Conservation (phyloP, 2,329 filamentous ascomycete genomes). For the Zopfia rhizophila region DNA sequence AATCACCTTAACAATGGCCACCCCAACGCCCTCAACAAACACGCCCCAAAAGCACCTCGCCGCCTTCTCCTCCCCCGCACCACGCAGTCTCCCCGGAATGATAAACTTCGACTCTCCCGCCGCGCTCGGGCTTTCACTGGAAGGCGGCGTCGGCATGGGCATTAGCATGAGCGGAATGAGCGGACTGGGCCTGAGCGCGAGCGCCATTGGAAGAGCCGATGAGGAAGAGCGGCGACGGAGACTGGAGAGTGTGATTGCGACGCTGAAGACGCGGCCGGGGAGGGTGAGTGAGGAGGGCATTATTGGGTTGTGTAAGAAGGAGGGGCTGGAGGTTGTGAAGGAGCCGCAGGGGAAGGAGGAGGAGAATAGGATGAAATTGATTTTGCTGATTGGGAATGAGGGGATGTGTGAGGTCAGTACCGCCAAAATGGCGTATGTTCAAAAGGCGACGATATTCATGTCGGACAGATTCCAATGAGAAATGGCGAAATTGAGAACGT, state of each 20-base stretch:
- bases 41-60: constrained; percentile 50
- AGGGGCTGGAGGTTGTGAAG: constrained; percentile 66
- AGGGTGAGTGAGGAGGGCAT: constrained; percentile 79
- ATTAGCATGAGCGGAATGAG: constrained; percentile 56
- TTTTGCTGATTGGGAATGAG: constrained; percentile 48
- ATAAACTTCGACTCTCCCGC: constrained; percentile 55
- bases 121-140: constrained; percentile 55
- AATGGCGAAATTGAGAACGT: constrained; percentile 64
- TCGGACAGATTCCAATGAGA: constrained; percentile 30
- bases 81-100: constrained; percentile 54
- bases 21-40: constrained; percentile 49
- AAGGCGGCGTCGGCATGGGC: constrained; percentile 55
- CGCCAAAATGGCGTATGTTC: constrained; percentile 33
- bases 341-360: constrained; percentile 29
- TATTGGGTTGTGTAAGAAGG: constrained; percentile 73
- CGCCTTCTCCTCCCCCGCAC: constrained; percentile 53
- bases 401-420: constrained; percentile 34
- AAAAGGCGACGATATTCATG: constrained; percentile 57
- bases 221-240: constrained; percentile 64
- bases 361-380: constrained; percentile 45
- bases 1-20: constrained; percentile 52
- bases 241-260: constrained; percentile 71
- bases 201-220: constrained; percentile 56
- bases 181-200: constrained; percentile 48
- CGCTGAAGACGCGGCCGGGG: constrained; percentile 74